Percentiles rank a stretch among this genome's conserved stretches.
Conservation (phyloP, 148 eudicot genomes). For the Cornus florida region DNA sequence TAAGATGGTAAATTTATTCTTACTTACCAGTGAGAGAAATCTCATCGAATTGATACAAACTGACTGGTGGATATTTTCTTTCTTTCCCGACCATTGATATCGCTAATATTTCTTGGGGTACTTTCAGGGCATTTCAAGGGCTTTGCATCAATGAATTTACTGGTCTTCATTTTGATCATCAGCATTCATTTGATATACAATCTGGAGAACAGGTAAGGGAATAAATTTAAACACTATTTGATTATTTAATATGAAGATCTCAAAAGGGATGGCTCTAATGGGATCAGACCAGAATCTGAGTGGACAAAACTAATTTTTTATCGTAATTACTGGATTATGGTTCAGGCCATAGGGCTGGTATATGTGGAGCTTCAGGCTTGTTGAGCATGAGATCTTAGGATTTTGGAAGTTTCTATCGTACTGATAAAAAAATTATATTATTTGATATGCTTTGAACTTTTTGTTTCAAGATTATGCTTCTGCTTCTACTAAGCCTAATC, state of each 20-base stretch:
- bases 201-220: slow-evolving; percentile 86
- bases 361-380: neutral
- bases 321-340: neutral
- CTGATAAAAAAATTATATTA: neutral
- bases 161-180: slow-evolving; percentile 88
- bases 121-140: slow-evolving; percentile 95
- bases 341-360: neutral
- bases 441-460: neutral
- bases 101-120: neutral
- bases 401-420: neutral
- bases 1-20: slow-evolving; percentile 71
- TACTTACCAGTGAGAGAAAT: neutral
- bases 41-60: neutral
- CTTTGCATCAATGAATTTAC: slow-evolving; percentile 95
- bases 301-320: neutral
- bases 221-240: neutral
- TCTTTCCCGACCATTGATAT: neutral
- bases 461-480: neutral
- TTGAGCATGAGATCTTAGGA: neutral
- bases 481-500: neutral
- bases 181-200: slow-evolving; percentile 75
- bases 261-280: neutral
- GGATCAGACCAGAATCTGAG: neutral
- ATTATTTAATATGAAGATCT: neutral
- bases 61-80: neutral